Conservation (phyloP, 305 asterid genomes). For the Fraxinus xanthoxyloides region DNA sequence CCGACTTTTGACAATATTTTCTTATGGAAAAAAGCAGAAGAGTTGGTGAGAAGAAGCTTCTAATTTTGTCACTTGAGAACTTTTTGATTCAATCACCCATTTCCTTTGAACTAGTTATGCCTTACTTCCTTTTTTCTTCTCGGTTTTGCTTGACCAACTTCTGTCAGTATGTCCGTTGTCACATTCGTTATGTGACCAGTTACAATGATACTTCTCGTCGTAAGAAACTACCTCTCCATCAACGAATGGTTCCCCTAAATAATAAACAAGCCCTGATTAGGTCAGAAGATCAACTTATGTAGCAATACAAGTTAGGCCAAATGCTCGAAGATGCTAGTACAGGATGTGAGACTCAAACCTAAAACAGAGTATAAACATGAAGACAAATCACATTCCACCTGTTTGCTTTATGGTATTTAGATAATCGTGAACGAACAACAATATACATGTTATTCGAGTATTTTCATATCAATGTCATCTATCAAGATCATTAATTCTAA, state of each 20-base stretch:
- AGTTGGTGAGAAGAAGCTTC: not conserved
- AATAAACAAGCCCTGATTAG: not conserved
- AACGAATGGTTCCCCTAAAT: constrained; percentile 40
- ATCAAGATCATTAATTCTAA: not conserved
- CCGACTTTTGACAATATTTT: not conserved
- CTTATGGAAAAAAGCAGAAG: not conserved
- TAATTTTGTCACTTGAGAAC: not conserved
- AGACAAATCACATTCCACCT: not conserved
- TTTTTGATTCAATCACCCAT: constrained; percentile 3
- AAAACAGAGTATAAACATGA: too few species aligned
- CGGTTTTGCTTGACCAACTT: constrained; percentile 19
- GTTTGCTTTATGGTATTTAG: not conserved
- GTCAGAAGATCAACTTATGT: not conserved
- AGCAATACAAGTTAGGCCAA: not conserved
- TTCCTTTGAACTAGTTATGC: constrained; percentile 17
- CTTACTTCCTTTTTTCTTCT: constrained; percentile 23
- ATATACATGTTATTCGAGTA: not conserved
- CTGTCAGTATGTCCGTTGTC: not conserved
- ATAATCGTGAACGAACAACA: not conserved
- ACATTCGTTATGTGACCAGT: constrained; percentile 23
- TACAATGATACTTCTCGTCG: constrained; percentile 37
- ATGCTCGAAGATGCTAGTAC: not conserved
- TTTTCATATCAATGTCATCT: not conserved
- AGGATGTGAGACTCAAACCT: not conserved
- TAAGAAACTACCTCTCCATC: constrained; percentile 38